Base-by-base conservation (phyloP, 129 eudicot species). In the Arctium lappa region DNA sequence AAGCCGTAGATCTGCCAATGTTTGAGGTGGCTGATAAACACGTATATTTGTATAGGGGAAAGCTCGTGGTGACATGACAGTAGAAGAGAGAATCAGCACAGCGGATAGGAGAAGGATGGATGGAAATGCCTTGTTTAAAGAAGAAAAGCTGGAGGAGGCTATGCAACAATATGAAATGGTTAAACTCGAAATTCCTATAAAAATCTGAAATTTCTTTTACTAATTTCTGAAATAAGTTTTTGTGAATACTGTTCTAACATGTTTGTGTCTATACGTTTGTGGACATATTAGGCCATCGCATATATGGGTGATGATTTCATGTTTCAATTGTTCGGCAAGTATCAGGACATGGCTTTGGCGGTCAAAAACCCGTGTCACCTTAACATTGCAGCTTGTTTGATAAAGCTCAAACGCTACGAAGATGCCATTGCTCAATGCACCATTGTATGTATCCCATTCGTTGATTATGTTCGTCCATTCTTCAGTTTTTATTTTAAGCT, bases 151-250 rank as follows among this genome's bases (percentile, higher is more conserved):
- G 81, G 99, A 90, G 77, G 97, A 88, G 88, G 99, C 99, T 70
- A 91, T 95, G 90, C 99, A 93, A 85, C 98, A 95, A 69, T 93
- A 95, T 88, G 99, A 95, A 91, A 95, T 95, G 98, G 98, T 92
- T 33, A 74, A 74, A 46, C 72, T 2, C 60, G 0, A 15, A 16
- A 60, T 46, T 7, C 70, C 69, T 11, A 12, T 1, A 46, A 53
- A 4, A 13, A 12, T n/a, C 0, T 34, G 15, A 30, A 29, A 6
- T 44, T 30, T 70, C 18, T 33, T 33, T 69, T 44, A 46, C 48
- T 8, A 69, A 18, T 65, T 80, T 34, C 29, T 79, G 44, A 40
- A 6, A 29, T 33, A 7, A 33, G 15, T 15, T 46, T 16, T 16
- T 44, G 15, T 11, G 48, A 27, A 72, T 37, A 39, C 39, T 8